phyloP scores from a whole-genome alignment of 257 asterid genomes.

The Solanum commersonii region DNA sequence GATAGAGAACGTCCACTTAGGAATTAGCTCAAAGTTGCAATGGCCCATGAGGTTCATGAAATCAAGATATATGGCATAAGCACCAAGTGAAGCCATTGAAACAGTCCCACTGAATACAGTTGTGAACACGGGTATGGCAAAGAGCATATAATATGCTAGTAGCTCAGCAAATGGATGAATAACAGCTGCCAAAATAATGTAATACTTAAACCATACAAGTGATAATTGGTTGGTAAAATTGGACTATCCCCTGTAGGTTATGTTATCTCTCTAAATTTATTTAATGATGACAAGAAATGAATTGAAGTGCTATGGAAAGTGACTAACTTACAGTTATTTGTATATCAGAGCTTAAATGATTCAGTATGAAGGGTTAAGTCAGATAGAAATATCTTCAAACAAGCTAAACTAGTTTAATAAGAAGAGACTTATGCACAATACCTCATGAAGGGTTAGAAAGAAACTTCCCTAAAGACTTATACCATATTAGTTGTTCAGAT shows the following conservation, averaged over 20 bases:
- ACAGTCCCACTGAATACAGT: constrained; percentile 32
- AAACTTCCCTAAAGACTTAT: no score
- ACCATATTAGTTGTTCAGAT: no score
- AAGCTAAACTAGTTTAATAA: no score
- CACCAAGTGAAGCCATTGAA: constrained; percentile 29
- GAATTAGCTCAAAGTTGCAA: constrained; percentile 57
- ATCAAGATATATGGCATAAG: constrained; percentile 37
- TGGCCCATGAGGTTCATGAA: constrained; percentile 59
- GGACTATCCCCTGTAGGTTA: background rate
- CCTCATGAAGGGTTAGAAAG: no score
- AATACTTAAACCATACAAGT: background rate
- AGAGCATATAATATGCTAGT: constrained; percentile 50
- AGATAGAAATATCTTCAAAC: no score
- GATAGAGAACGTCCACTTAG: constrained; percentile 37
- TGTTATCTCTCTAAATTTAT: background rate
- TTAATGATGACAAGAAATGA: background rate
- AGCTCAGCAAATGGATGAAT: constrained; percentile 90
- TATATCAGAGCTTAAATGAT: no score
- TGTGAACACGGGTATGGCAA: constrained; percentile 46
- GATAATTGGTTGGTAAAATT: background rate
- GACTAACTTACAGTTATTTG: background rate
- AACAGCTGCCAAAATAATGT: constrained; percentile 46
- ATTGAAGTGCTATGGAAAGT: background rate
- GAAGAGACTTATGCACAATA: no score
- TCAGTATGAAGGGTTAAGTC: no score